Evolutionary conservation across 2,329 filamentous ascomycete genomes (phyloP).

Genomic region (Chrysosporium keratinophilum): DNA sequence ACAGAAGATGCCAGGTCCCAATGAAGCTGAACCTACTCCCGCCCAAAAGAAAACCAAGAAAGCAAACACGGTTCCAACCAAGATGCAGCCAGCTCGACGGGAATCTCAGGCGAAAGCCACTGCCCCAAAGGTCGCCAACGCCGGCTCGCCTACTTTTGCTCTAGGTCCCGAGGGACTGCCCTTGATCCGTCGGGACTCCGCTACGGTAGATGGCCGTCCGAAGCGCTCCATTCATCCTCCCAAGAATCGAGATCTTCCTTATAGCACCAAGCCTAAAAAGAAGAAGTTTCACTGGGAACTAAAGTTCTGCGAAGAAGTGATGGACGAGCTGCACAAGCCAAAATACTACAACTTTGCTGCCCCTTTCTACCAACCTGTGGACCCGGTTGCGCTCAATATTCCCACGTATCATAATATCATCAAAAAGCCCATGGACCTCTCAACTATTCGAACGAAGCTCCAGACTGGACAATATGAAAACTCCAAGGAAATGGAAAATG

Average conservation of each 20-base stretch:
- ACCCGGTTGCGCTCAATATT: slow-evolving; percentile 87
- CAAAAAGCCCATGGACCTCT: slow-evolving; percentile 93
- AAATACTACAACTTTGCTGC: slow-evolving; percentile 59
- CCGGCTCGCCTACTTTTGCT: slow-evolving; percentile 51
- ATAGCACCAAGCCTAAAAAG: slow-evolving; percentile 75
- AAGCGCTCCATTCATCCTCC: slow-evolving; percentile 91
- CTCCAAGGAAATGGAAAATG: slow-evolving; percentile 74
- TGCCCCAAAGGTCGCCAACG: slow-evolving; percentile 31
- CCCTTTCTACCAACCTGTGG: slow-evolving; percentile 74
- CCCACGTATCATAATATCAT: slow-evolving; percentile 87
- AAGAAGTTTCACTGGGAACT: slow-evolving; percentile 83
- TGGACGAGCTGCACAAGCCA: slow-evolving; percentile 65
- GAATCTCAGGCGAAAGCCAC: slow-evolving; percentile 28
- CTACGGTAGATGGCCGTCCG: slow-evolving; percentile 65
- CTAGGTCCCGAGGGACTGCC: slow-evolving; percentile 68
- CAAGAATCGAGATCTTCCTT: slow-evolving; percentile 82
- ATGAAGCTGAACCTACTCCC: slow-evolving; percentile 49
- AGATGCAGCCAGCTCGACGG: slow-evolving; percentile 38
- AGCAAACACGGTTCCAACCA: slow-evolving; percentile 25
- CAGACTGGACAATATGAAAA: slow-evolving; percentile 67
- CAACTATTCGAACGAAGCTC: slow-evolving; percentile 69
- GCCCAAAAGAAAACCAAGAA: slow-evolving; percentile 51
- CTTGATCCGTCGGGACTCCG: slow-evolving; percentile 75
- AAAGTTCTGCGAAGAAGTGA: slow-evolving; percentile 74
- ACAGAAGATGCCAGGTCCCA: slow-evolving; percentile 47